Conservation (phyloP, 257 asterid genomes). For the Perilla frutescens region DNA sequence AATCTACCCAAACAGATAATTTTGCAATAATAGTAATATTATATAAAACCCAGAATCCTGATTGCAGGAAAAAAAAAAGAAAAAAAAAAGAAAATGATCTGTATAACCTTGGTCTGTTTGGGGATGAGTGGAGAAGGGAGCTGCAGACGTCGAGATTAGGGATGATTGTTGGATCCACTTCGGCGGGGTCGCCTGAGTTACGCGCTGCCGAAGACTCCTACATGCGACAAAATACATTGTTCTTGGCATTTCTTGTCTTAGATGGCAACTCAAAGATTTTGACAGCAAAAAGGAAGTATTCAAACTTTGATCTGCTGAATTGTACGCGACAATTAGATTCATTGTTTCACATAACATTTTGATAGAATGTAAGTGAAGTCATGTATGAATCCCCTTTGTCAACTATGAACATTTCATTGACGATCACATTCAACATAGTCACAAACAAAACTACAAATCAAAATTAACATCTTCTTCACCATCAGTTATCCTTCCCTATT, state of each 20-base stretch:
- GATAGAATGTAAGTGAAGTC: not conserved
- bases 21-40: conserved; percentile 6
- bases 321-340: not conserved
- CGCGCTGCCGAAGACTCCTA: conserved; percentile 50
- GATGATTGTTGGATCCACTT: conserved; percentile 50
- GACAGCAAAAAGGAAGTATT: not conserved
- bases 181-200: conserved; percentile 33
- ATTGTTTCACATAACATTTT: not conserved
- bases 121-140: conserved; percentile 47
- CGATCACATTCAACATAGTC: not conserved
- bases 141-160: conserved; percentile 49
- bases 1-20: not conserved
- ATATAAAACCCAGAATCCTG: not conserved
- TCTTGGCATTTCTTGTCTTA: conserved; percentile 34
- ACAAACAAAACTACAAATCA: not conserved
- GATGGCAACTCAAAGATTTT: not conserved
- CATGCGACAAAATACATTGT: conserved; percentile 33
- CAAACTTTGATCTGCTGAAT: conserved; percentile 27
- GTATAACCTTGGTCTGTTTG: conserved; percentile 54
- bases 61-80: not conserved
- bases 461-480: not conserved
- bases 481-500: not conserved
- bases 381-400: not conserved
- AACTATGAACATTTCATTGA: not conserved
- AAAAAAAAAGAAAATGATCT: not conserved